A percentile compares a stretch with the other conserved stretches of the same genome.
phyloP scores from a whole-genome alignment of 2,329 filamentous ascomycete species.

The Cladosporium sp. region DNA sequence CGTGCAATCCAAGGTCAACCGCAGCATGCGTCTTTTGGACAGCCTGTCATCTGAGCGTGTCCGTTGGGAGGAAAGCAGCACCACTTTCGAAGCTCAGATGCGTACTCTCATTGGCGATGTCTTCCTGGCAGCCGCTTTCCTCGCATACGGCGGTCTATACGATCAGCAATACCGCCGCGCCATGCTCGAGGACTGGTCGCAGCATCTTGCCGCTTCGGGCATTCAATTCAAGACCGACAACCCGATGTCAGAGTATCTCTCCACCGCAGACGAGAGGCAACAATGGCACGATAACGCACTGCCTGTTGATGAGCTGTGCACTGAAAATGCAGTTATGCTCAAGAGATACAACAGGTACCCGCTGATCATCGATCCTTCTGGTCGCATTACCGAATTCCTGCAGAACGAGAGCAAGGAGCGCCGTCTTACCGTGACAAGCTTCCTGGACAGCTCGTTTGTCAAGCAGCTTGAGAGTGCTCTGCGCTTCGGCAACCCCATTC shows the following conservation, averaged over 20 bases:
- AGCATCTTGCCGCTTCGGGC: slow-evolving; percentile 89
- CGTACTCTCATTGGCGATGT: slow-evolving; percentile 95
- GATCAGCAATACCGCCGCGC: slow-evolving; percentile 97
- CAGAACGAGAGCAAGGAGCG: slow-evolving; percentile 93
- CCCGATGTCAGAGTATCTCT: slow-evolving; percentile 92
- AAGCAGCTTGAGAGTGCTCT: slow-evolving; percentile 97
- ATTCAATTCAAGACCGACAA: slow-evolving; percentile 92
- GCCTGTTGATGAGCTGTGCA: slow-evolving; percentile 95
- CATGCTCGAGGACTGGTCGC: slow-evolving; percentile 97
- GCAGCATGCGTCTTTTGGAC: slow-evolving; percentile 90
- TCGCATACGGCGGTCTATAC: slow-evolving; percentile 95
- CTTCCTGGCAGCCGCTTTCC: slow-evolving; percentile 91
- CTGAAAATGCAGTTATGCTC: slow-evolving; percentile 95
- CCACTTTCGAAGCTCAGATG: slow-evolving; percentile 97
- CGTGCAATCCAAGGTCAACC: slow-evolving; percentile 96
- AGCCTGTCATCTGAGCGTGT: slow-evolving; percentile 90
- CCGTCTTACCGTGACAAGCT: slow-evolving; percentile 93
- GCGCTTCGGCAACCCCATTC: slow-evolving; percentile 95
- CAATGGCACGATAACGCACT: slow-evolving; percentile 93
- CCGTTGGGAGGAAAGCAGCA: slow-evolving; percentile 96
- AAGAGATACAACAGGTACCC: slow-evolving; percentile 98
- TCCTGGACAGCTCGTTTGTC: slow-evolving; percentile 95
- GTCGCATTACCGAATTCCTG: slow-evolving; percentile 89
- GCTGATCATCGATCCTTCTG: slow-evolving; percentile 96
- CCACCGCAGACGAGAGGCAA: slow-evolving; percentile 90